Percentiles rank a stretch among this genome's conserved stretches.
Evolutionary conservation across 495 filamentous ascomycete species (phyloP).

Genomic region (Penicillium paradoxum): DNA sequence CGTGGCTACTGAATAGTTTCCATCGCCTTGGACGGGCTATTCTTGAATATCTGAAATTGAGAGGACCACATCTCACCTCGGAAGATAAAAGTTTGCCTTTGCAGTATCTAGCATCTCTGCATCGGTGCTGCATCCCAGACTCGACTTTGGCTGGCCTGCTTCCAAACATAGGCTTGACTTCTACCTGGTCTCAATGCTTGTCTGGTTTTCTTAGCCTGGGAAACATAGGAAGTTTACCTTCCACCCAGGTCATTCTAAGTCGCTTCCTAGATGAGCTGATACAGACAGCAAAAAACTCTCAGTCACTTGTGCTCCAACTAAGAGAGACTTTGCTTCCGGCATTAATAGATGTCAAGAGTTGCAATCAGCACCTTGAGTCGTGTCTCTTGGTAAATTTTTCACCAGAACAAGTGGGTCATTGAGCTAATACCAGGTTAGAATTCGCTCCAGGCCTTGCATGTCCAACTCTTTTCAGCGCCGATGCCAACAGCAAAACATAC

Average conservation of each 20-base stretch:
- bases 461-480: neutral
- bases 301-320: constrained; percentile 8
- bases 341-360: constrained; percentile 21
- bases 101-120: constrained; percentile 23
- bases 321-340: constrained; percentile 22
- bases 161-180: constrained; percentile 25
- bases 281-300: constrained; percentile 9
- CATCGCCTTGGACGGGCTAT: constrained; percentile 32
- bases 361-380: constrained; percentile 16
- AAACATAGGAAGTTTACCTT: constrained; percentile 12
- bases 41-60: constrained; percentile 24
- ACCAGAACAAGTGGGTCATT: neutral
- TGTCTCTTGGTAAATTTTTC: constrained; percentile 26
- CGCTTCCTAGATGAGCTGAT: constrained; percentile 23
- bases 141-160: constrained; percentile 9
- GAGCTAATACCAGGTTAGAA: constrained; percentile 22
- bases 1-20: constrained; percentile 35
- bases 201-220: constrained; percentile 21
- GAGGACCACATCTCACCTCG: constrained; percentile 8
- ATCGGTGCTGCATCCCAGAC: constrained; percentile 12
- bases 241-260: constrained; percentile 26
- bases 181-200: constrained; percentile 29
- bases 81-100: constrained; percentile 17
- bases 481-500: neutral
- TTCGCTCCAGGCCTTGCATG: constrained; percentile 17